A percentile compares a stretch with the other conserved stretches of the same genome.
Evolutionary conservation across 148 eudicot species (phyloP).

Genomic region (Fagopyrum homotropicum): DNA sequence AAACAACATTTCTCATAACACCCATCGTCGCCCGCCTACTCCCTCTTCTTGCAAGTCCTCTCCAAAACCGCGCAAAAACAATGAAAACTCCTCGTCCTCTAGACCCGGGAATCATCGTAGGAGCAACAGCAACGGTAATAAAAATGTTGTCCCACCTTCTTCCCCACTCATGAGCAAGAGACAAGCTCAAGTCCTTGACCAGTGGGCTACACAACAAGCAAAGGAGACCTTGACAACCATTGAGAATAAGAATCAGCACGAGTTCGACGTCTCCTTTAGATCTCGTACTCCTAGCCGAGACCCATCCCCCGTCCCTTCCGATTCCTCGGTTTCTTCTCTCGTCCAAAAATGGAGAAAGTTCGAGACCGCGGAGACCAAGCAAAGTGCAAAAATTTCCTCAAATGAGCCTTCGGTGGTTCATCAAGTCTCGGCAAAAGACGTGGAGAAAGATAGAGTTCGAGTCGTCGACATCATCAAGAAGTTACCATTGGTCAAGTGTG

Average conservation of each 20-base stretch:
- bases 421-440: slow-evolving; percentile 13
- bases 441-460: slow-evolving; percentile 38
- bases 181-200: slow-evolving; percentile 15
- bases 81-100: slow-evolving; percentile 6
- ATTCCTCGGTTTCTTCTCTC: slow-evolving; percentile 51
- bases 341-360: slow-evolving; percentile 52
- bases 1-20: not conserved
- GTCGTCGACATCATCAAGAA: slow-evolving; percentile 63
- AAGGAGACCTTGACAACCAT: slow-evolving; percentile 15
- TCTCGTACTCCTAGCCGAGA: slow-evolving; percentile 14
- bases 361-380: slow-evolving; percentile 4
- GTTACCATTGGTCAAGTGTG: slow-evolving; percentile 14
- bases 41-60: slow-evolving; percentile 11
- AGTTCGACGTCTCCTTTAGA: slow-evolving; percentile 6
- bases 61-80: slow-evolving; percentile 20
- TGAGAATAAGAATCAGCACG: not conserved
- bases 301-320: slow-evolving; percentile 20
- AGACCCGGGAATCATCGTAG: slow-evolving; percentile 4
- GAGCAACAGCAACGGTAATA: not conserved
- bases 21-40: not conserved
- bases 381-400: slow-evolving; percentile 13
- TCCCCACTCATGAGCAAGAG: not conserved
- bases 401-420: slow-evolving; percentile 21
- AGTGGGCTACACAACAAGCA: slow-evolving; percentile 19
- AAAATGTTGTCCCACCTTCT: not conserved